Base-by-base conservation (phyloP, 1,139 yeast species). In the Wickerhamomyces sp. region DNA sequence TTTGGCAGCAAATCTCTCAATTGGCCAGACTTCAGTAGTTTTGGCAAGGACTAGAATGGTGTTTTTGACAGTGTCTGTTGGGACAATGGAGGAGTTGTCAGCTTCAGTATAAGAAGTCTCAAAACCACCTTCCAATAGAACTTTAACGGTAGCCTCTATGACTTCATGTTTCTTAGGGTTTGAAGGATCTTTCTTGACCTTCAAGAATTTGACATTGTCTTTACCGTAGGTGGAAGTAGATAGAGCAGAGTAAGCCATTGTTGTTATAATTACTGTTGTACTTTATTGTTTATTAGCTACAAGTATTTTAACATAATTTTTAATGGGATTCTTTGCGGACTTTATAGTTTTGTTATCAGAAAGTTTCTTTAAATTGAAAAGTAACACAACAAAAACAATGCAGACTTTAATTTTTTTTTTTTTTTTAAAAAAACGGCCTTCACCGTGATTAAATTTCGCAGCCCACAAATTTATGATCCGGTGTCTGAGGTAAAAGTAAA, bases 41-140 rank as follows among this genome's bases (percentile, higher is more conserved):
- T 85, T 86, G 46, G 96, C 96, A 54, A 86, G 81, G 30, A 89
- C 68, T 60, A 81, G 72, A 48, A 87, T 78, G 41, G 96, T 89
- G 70, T 89, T 89, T 65, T 89, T 89, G 46, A 88, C 90, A 1
- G 96, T 88, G 63, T 89, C 97, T 12, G 97, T 89, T 41, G 97
- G 96, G 35, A 89, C 95, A 56, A 89, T 80, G n/a, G 85, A 74
- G 3, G 86, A 61, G 65, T 89, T 89, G 64, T 89, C 95, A 29
- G 96, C 96, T 47, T 81, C 60, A 39, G 96, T 89, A 68, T 86
- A 89, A 3, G 95, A 79, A 25, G 67, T 65, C 46, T 84, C 95
- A 53, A 89, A 81, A 40, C 72, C 75, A 45, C 97, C 97, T 52
- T 75, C 79, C 45, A 89, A 73, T 43, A 89, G 70, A 19, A 81